Conservation (phyloP, 306 rosid species). For the Delonix regia region DNA sequence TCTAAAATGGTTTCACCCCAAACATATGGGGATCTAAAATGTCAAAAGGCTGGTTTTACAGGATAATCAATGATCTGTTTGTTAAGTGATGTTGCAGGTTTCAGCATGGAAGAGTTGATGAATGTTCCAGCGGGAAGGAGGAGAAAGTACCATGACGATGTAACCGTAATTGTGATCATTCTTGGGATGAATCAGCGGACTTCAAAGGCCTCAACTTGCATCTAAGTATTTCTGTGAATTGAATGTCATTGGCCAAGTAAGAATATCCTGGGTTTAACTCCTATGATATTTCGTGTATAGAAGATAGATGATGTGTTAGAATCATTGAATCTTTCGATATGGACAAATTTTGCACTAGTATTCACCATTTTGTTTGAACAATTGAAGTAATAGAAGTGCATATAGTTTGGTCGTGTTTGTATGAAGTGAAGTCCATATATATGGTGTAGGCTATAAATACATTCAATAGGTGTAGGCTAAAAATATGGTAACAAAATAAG, state of each 20-base stretch:
- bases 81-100: slow-evolving; percentile 56
- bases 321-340: slow-evolving; percentile 1
- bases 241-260: slow-evolving; percentile 22
- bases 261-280: slow-evolving; percentile 13
- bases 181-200: slow-evolving; percentile 92
- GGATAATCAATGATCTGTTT: neutral
- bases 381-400: too few species aligned
- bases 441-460: neutral
- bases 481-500: too few species aligned
- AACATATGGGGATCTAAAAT: too few species aligned
- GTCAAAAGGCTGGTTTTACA: too few species aligned
- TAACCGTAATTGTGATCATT: slow-evolving; percentile 82
- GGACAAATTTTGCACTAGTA: neutral
- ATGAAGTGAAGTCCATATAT: neutral
- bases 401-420: too few species aligned
- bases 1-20: too few species aligned
- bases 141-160: slow-evolving; percentile 97
- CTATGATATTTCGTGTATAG: neutral
- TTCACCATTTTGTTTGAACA: neutral
- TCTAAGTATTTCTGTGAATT: slow-evolving; percentile 38
- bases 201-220: slow-evolving; percentile 84
- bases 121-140: slow-evolving; percentile 89
- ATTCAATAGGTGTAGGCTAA: too few species aligned
- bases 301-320: neutral
- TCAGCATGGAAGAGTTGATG: slow-evolving; percentile 90